These are phyloP conservation scores for Conidiobolus incongruus DNA, from an alignment of 371 early-diverging fungal genomes.

Conservation along the genomic window DNA sequence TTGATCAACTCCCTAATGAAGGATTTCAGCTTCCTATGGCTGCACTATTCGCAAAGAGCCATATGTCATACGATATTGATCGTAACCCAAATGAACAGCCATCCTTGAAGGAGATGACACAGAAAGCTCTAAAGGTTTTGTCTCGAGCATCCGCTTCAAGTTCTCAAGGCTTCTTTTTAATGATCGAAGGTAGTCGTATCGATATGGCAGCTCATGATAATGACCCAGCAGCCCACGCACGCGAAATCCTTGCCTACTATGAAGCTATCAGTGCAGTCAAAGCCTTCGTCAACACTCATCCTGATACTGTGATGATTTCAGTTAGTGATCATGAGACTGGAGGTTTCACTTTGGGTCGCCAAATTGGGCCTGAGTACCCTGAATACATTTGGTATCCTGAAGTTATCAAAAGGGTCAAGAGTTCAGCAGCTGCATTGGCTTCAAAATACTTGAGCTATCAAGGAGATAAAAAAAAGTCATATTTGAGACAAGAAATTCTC, in stretches of 20 bases:
- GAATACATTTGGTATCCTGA: constrained; percentile 75
- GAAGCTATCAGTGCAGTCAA: constrained; percentile 42
- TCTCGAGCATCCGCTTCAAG: constrained; percentile 11
- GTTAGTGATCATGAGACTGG: constrained; percentile 92
- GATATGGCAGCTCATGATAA: constrained; percentile 66
- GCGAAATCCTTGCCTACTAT: constrained; percentile 80
- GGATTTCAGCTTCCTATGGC: constrained; percentile 35
- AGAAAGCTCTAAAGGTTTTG: constrained; percentile 44
- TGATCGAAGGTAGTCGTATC: constrained; percentile 90
- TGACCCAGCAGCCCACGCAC: constrained; percentile 75
- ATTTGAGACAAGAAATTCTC: constrained; percentile 21
- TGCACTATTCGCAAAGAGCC: constrained; percentile 47
- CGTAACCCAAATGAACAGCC: constrained; percentile 41
- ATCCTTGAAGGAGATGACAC: constrained; percentile 63
- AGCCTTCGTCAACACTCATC: constrained; percentile 42
- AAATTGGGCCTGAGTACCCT: constrained; percentile 36
- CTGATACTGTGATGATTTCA: constrained; percentile 68
- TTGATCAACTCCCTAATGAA: constrained; percentile 20
- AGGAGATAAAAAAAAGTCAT: constrained; percentile 7
- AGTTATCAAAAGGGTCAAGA: constrained; percentile 30
- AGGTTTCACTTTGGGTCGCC: constrained; percentile 55
- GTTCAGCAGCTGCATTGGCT: constrained; percentile 38
- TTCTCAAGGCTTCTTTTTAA: constrained; percentile 68
- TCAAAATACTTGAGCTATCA: constrained; percentile 6
- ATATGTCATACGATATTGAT: constrained; percentile 84